Conservation (phyloP, 2,329 filamentous ascomycete genomes). For the Pseudogymnoascus sp. region DNA sequence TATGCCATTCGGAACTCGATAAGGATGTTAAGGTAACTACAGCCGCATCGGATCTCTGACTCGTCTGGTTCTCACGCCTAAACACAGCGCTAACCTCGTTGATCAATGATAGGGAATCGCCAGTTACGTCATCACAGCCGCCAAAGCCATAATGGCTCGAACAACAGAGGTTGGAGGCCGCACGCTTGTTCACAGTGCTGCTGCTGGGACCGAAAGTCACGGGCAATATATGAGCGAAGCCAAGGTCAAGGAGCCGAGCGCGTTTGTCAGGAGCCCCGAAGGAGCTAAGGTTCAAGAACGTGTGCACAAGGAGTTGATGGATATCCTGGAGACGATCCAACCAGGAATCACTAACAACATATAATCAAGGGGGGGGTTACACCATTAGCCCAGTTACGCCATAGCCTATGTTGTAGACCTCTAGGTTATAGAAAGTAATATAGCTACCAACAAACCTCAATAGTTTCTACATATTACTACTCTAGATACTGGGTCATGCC, state of each 20-base stretch:
- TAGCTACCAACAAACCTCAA: no score
- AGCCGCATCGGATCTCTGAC: neutral
- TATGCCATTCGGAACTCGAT: conserved; percentile 27
- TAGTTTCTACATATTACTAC: no score
- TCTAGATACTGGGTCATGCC: no score
- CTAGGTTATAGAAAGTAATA: no score
- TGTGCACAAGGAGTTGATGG: conserved; percentile 36
- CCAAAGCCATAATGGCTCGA: conserved; percentile 22
- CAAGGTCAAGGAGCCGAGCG: conserved; percentile 23
- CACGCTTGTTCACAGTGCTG: conserved; percentile 26
- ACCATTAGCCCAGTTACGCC: no score
- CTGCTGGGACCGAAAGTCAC: conserved; percentile 24
- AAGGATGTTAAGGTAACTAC: neutral
- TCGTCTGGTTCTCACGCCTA: conserved; percentile 9
- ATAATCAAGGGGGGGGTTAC: conserved; percentile 21
- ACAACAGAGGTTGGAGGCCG: conserved; percentile 29
- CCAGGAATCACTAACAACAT: conserved; percentile 31
- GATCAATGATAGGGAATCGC: conserved; percentile 9
- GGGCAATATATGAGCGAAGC: conserved; percentile 21
- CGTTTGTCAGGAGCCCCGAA: conserved; percentile 30
- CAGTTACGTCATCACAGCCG: neutral
- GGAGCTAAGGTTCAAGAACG: conserved; percentile 30
- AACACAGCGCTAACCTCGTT: conserved; percentile 18
- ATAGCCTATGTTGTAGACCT: no score
- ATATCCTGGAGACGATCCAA: conserved; percentile 34